A percentile compares a stretch with the other conserved stretches of the same genome.
These are phyloP conservation scores for Ophiostoma triangulosporum DNA, from an alignment of 2,329 filamentous ascomycete genomes.

Conservation along the genomic window DNA sequence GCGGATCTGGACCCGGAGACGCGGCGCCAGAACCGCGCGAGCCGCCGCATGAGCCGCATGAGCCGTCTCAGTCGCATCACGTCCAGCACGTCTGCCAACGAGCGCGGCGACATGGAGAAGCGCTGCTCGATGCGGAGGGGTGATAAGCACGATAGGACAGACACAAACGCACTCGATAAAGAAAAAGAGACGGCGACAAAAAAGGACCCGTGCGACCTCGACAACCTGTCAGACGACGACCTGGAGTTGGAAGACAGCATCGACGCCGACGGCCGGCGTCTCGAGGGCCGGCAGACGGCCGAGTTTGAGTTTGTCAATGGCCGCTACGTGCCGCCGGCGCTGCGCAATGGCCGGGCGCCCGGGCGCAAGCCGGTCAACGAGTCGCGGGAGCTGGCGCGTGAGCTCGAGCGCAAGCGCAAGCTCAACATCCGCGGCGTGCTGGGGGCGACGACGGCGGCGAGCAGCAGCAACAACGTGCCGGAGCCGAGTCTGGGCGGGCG, in stretches of 20 bases:
- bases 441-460: background rate
- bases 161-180: background rate
- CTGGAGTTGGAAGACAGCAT: background rate
- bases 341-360: constrained; percentile 12
- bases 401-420: background rate
- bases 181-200: background rate
- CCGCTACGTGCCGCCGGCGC: constrained; percentile 12
- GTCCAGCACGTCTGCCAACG: background rate
- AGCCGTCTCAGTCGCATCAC: background rate
- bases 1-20: background rate
- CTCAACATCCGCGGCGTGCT: background rate
- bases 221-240: constrained; percentile 5
- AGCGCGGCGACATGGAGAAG: background rate
- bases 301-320: constrained; percentile 14
- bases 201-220: constrained; percentile 9
- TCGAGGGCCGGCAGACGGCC: constrained; percentile 8
- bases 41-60: background rate
- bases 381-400: constrained; percentile 5
- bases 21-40: background rate
- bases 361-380: constrained; percentile 12
- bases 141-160: too few species aligned
- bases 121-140: background rate
- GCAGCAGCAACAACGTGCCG: background rate
- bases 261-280: background rate
- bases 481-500: background rate